Evolutionary conservation across 2,329 filamentous ascomycete genomes (phyloP), one percentile per base, ranked within the genome.

Genomic region (Colletotrichum chrysophilum): DNA sequence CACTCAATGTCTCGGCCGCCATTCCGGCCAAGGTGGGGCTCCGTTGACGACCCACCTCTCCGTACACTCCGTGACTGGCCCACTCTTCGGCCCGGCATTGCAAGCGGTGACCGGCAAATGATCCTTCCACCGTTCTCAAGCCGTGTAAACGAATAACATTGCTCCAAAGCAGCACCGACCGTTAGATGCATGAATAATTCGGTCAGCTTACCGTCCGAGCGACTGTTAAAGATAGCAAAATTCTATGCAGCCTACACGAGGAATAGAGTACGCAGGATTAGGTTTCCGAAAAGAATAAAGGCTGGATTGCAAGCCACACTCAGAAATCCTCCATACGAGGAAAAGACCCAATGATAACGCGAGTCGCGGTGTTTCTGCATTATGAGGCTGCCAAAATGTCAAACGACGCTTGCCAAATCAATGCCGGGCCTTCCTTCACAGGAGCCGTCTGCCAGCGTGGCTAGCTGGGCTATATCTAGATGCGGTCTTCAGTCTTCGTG

Each of bases 1-100:
- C 56, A 60, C 12, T 30, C 26, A 60, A 60, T 60, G 56, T 60
- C 12, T 32, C 56, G 56, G 28, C 56, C 30, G 26, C 7, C 56
- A 60, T 60, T 32, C 56, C n/a, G 43, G 43, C 0, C 10, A 0
- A 3, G 43, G 43, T 52, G 43, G 43, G 43, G 43, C 43, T 13
- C n/a, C 12, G 10, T 0, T 1, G n/a, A 0, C n/a, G 43, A 1
- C n/a, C n/a, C 1, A 21, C n/a, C 2, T 52, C 43, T 13, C 43
- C 43, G 43, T 21, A 24, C 10, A n/a, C 43, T 13, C 43, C n/a
- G 43, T 36, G 43, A 13, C n/a, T 21, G 43, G 21, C 43, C 43
- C 43, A 52, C 12, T 1, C 43, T 21, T 52, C 43, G 43, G 43
- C 2, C 43, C 43, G 43, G 43, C 43, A 52, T 52, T 52, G 43